A percentile compares a stretch with the other conserved stretches of the same genome.
Evolutionary conservation across 805 yeast genomes (phyloP).

Genomic region (Scheffersomyces stipitis): DNA sequence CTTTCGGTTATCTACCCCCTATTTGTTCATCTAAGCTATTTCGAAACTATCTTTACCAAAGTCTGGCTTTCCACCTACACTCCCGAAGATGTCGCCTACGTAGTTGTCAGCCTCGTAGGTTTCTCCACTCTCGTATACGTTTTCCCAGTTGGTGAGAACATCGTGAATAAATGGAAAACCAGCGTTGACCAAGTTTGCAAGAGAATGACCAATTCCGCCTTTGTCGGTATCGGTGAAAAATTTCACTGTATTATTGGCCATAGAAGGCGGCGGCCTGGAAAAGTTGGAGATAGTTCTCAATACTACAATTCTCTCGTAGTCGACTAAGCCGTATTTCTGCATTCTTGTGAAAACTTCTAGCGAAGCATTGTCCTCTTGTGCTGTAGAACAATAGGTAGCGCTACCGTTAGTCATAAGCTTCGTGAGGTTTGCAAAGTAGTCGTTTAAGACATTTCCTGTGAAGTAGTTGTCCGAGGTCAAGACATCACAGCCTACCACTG

Average conservation of each 20-base stretch:
- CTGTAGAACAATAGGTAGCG: constrained; percentile 19
- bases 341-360: constrained; percentile 20
- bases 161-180: constrained; percentile 19
- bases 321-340: constrained; percentile 16
- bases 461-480: constrained; percentile 21
- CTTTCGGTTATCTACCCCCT: background rate
- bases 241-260: constrained; percentile 15
- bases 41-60: background rate
- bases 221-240: constrained; percentile 16
- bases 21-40: background rate
- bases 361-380: constrained; percentile 22
- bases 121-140: constrained; percentile 13
- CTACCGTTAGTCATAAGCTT: constrained; percentile 18
- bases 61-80: constrained; percentile 9
- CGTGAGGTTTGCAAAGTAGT: constrained; percentile 17
- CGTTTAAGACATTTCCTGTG: constrained; percentile 19
- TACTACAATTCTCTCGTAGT: constrained; percentile 18
- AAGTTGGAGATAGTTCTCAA: constrained; percentile 21
- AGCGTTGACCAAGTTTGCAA: constrained; percentile 17
- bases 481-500: constrained; percentile 17
- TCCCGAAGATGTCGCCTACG: constrained; percentile 18
- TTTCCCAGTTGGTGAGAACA: constrained; percentile 17
- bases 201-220: constrained; percentile 15
- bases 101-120: constrained; percentile 15
- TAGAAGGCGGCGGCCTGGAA: constrained; percentile 20